Evolutionary conservation across 116 monocot species (phyloP).

Genomic region (Cymodocea nodosa): DNA sequence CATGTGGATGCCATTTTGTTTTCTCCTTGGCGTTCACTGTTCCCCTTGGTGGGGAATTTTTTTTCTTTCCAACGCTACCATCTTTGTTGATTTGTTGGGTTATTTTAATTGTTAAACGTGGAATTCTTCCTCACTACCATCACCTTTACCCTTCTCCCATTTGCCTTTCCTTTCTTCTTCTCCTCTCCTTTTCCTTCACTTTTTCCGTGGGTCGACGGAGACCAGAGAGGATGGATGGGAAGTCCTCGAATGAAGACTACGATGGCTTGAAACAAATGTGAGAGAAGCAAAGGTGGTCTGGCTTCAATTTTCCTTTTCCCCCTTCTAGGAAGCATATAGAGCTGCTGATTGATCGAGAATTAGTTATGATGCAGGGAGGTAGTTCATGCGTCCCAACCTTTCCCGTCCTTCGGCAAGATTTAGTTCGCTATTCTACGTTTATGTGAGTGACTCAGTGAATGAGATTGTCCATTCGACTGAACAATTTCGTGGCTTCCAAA

Average conservation of each 20-base stretch:
- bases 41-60: neutral
- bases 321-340: too few species aligned
- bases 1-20: constrained; percentile 2
- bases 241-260: too few species aligned
- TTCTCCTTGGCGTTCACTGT: neutral
- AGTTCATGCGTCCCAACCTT: neutral
- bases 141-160: neutral
- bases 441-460: neutral
- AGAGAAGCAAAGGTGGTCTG: too few species aligned
- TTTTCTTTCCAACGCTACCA: neutral
- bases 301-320: too few species aligned
- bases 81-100: neutral
- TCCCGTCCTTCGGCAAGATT: neutral
- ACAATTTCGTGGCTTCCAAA: too few species aligned
- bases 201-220: too few species aligned
- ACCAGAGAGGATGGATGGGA: too few species aligned
- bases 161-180: neutral
- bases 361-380: neutral
- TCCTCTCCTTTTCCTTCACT: neutral
- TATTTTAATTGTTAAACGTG: neutral
- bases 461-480: neutral
- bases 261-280: too few species aligned
- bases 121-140: neutral
- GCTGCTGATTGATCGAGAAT: too few species aligned
- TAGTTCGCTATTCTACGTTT: neutral